These are phyloP conservation scores for Dipodascus geniculatus DNA, from an alignment of 805 yeast genomes.

Conservation along the genomic window DNA sequence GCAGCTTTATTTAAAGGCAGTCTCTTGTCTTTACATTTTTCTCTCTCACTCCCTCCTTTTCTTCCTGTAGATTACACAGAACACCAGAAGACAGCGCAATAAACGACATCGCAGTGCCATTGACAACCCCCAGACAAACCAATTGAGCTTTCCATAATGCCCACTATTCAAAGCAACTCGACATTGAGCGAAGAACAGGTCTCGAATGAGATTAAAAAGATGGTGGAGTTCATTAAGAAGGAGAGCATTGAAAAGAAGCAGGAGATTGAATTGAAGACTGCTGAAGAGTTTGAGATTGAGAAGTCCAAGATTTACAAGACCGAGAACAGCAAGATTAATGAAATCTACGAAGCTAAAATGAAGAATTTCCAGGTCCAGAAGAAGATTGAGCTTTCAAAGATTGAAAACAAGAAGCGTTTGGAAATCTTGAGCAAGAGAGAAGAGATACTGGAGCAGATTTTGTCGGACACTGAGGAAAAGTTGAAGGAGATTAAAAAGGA, in stretches of 20 bases:
- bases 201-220: conserved; percentile 87
- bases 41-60: neutral
- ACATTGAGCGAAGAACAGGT: conserved; percentile 40
- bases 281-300: conserved; percentile 97
- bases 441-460: conserved; percentile 61
- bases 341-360: conserved; percentile 64
- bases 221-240: conserved; percentile 97
- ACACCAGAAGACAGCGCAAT: neutral
- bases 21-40: neutral
- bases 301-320: conserved; percentile 90
- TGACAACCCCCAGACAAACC: no score
- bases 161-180: neutral
- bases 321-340: conserved; percentile 81
- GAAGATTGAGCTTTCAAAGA: conserved; percentile 90
- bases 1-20: neutral
- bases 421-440: conserved; percentile 82
- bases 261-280: conserved; percentile 90
- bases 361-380: conserved; percentile 89
- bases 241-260: conserved; percentile 98
- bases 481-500: conserved; percentile 49
- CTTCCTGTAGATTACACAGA: no score
- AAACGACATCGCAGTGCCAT: neutral
- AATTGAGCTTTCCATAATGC: no score
- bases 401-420: conserved; percentile 90
- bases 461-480: conserved; percentile 54